Base-by-base conservation (phyloP, 306 rosid species). In the Inga laurina region DNA sequence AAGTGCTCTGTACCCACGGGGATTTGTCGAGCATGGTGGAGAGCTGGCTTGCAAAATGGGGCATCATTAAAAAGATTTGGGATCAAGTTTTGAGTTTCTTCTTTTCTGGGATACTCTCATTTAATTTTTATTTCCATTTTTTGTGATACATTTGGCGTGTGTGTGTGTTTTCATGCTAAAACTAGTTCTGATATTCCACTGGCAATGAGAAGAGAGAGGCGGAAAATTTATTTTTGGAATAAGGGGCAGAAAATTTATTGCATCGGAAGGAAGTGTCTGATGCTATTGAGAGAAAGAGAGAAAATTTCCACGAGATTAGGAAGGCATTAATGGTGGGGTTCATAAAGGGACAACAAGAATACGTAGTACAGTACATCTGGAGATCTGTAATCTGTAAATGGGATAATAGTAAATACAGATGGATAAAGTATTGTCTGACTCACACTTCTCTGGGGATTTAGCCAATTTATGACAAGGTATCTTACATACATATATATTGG, bases 371-470 rank as follows among this genome's bases (percentile, higher is more conserved):
- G 67, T 79, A 56, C 75, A 48, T 46, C 8, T 52, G 59, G 18
- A 49, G 8, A 16, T 9, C 21, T 61, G n/a, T 1, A 41, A 24
- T 22, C 57, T 61, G 11, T 2, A 59, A 43, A 81, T 75, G 79
- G 78, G 83, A 54, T 54, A 41, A 15, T 74, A 48, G 85, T 68
- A 65, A 65, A 65, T 32, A 32, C 41, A 39, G 27, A 35, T 9
- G 45, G 52, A 52, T 64, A 87, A 82, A 84, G 84, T 32, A 54
- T 37, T 34, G 22, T 35, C 77, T 87, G 82, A 84, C 82, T 18
- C 10, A 9, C 39, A 46, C 74, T 27, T 13, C 11, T 61, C 66
- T 80, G 21, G 75, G 39, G 22, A n/a, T 57, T 10, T 57, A 45
- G 30, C 30, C 44, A 35, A 51, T 56, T 57, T 8, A 80, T 79